Percentiles rank a stretch among this genome's conserved stretches.
Conservation (phyloP, 192 early-diverging fungal genomes). For the Coemansia sp. region DNA sequence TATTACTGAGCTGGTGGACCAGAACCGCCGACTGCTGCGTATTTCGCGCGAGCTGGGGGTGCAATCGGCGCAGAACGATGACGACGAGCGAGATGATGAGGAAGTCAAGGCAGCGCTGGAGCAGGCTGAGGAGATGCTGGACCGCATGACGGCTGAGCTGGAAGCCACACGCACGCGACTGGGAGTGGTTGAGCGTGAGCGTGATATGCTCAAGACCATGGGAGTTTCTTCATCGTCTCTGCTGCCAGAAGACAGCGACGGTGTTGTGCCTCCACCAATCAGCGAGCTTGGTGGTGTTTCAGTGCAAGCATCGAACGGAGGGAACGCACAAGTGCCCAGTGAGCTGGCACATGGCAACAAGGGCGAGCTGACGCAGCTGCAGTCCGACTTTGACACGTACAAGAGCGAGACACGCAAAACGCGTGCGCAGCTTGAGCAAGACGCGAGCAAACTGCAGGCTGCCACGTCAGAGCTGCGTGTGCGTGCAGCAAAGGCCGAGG, state of each 20-base stretch:
- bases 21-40: slow-evolving; percentile 64
- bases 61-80: slow-evolving; percentile 56
- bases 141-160: slow-evolving; percentile 54
- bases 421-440: slow-evolving; percentile 56
- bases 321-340: background rate
- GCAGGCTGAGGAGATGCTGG: slow-evolving; percentile 59
- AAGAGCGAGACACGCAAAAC: slow-evolving; percentile 63
- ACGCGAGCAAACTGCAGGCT: slow-evolving; percentile 52
- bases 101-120: slow-evolving; percentile 56
- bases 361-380: slow-evolving; percentile 50
- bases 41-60: slow-evolving; percentile 59
- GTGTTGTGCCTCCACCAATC: slow-evolving; percentile 13
- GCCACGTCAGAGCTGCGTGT: slow-evolving; percentile 65
- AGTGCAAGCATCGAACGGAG: background rate
- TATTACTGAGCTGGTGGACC: slow-evolving; percentile 57
- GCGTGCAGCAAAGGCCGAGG: slow-evolving; percentile 62
- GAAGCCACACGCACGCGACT: slow-evolving; percentile 49
- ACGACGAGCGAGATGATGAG: slow-evolving; percentile 46
- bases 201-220: slow-evolving; percentile 59
- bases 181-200: slow-evolving; percentile 57
- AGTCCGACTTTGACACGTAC: slow-evolving; percentile 67
- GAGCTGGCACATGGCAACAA: background rate
- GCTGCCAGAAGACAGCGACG: slow-evolving; percentile 2
- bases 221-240: slow-evolving; percentile 2
- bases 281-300: background rate